Conservation (phyloP, 768 basidiomycete species). For the Trametes elegans region DNA sequence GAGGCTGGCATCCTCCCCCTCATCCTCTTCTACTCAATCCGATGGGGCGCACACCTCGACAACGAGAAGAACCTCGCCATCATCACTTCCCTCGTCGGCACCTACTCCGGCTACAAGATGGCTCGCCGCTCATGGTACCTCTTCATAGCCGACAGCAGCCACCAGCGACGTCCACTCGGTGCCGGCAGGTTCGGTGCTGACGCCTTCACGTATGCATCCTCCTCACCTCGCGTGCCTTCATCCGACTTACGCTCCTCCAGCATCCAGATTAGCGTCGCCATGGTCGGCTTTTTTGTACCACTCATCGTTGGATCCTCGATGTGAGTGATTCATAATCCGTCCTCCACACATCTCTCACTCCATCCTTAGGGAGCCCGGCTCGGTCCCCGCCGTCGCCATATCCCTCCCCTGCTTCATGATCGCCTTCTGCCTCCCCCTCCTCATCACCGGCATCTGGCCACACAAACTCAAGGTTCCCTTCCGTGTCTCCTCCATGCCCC, state of each 20-base stretch:
- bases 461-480: constrained; percentile 27
- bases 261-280: constrained; percentile 22
- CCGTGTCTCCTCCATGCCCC: constrained; percentile 32
- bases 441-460: constrained; percentile 29
- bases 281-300: constrained; percentile 29
- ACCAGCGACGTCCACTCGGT: constrained; percentile 29
- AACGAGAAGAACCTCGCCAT: constrained; percentile 33
- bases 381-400: constrained; percentile 27
- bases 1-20: constrained; percentile 32
- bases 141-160: constrained; percentile 24
- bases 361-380: constrained; percentile 24
- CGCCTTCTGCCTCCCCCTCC: constrained; percentile 27
- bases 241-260: constrained; percentile 8
- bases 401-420: constrained; percentile 31
- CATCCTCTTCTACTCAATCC: constrained; percentile 31
- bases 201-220: constrained; percentile 25
- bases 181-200: constrained; percentile 30
- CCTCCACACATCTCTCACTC: background rate
- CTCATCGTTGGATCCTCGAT: constrained; percentile 32
- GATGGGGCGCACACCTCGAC: constrained; percentile 31
- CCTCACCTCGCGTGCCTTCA: background rate
- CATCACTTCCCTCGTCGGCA: constrained; percentile 32
- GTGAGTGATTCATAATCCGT: constrained; percentile 16
- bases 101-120: constrained; percentile 31
- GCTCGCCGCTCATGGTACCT: constrained; percentile 27